Percentiles rank a stretch among this genome's conserved stretches.
These are phyloP conservation scores for Melanogaster broomeanus DNA, from an alignment of 768 basidiomycete genomes.

Conservation along the genomic window DNA sequence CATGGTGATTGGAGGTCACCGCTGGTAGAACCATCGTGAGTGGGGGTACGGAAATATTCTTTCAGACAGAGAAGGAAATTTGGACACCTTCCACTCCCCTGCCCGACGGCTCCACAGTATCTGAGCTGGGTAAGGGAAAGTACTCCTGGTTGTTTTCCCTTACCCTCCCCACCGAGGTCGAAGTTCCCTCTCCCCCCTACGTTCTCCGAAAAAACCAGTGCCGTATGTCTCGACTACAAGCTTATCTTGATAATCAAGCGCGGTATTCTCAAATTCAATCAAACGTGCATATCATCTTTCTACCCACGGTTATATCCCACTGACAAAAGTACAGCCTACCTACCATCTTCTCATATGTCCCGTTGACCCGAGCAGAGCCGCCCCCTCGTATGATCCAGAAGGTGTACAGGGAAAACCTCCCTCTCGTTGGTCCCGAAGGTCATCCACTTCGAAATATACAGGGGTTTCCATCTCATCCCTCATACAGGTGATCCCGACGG, in stretches of 20 bases:
- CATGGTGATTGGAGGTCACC: constrained; percentile 35
- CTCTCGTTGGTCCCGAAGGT: constrained; percentile 38
- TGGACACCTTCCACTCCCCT: constrained; percentile 39
- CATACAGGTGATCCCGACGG: constrained; percentile 39
- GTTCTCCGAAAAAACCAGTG: constrained; percentile 56
- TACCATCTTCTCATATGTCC: constrained; percentile 35
- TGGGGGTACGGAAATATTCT: constrained; percentile 52
- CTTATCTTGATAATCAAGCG: constrained; percentile 51
- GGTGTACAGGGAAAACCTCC: constrained; percentile 34
- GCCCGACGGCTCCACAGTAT: constrained; percentile 21
- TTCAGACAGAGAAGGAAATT: constrained; percentile 43
- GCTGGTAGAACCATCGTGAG: constrained; percentile 55
- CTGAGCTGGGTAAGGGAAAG: constrained; percentile 45
- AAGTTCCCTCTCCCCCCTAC: constrained; percentile 50
- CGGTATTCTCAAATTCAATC: constrained; percentile 48
- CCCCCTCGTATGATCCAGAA: constrained; percentile 39
- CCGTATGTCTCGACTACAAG: constrained; percentile 59
- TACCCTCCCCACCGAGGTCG: constrained; percentile 44
- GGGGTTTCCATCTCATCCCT: background rate
- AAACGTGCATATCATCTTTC: constrained; percentile 37
- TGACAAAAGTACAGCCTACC: constrained; percentile 27
- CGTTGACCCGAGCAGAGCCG: constrained; percentile 34
- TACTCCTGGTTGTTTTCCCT: constrained; percentile 51
- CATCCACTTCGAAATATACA: background rate
- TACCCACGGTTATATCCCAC: background rate